Evolutionary conservation across 306 rosid species (phyloP), one percentile per base, ranked within the genome.

Genomic region (Cyamopsis tetragonoloba): DNA sequence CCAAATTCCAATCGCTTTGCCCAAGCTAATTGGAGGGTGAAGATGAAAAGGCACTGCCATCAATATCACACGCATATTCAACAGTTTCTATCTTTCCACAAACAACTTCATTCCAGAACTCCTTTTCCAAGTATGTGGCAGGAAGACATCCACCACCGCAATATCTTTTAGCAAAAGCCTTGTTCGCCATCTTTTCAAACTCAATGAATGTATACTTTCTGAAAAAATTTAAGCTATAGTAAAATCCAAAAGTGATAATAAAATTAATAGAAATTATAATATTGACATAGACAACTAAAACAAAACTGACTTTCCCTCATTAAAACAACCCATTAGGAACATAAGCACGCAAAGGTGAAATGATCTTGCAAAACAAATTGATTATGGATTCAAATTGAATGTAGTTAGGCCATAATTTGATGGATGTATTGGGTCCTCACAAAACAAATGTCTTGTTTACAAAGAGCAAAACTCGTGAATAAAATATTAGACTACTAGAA

Each of bases 11-110:
- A 72, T 82, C 86, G 86, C 96, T 81, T 55, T 50, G 82, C 59
- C 87, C 96, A 82, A 89, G 92, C 71, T 82, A 84, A 77, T 86
- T 92, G 43, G 61, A 77, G 44, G 80, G 79, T 77, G 87, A 86
- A 77, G 87, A 80, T 10, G 96, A 84, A 82, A 89, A 89, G 54
- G 96, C 92, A 77, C 87, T 86, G 61, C 96, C 96, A 47, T 89
- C 96, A 73, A 89, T 85, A 67, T 89, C 92, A 71, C 96, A 89
- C 14, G 96, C 96, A 81, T 89, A 89, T 60, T 89, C 96, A 72
- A 89, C 92, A 50, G 86, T 71, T 74, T 89, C 92, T 62, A 87
- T 86, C 85, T 82, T 85, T 73, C 96, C 96, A 80, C 83, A 77
- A 70, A 81, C 75, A 81, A 89, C 86, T 86, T 86, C 96, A 53